Conservation (phyloP, 495 filamentous ascomycete genomes). For the Lasiosphaeria ovina region DNA sequence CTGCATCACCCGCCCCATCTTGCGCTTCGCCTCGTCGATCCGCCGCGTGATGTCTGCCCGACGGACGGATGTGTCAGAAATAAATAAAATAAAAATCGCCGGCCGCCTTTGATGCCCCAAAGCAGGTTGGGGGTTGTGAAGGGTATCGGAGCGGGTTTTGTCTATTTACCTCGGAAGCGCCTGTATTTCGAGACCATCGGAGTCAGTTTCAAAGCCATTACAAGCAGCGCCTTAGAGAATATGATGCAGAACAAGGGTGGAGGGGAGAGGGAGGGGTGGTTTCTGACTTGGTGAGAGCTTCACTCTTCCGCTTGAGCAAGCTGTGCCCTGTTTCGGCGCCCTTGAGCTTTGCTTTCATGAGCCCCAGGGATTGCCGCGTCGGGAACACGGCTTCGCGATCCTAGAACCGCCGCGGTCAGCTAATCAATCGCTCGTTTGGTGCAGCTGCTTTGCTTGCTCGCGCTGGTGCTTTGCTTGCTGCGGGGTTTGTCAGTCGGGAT, state of each 20-base stretch:
- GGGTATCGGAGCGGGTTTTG: neutral
- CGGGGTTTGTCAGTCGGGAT: conserved; percentile 14
- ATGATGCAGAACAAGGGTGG: neutral
- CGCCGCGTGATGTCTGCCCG: conserved; percentile 88
- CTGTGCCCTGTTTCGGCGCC: conserved; percentile 88
- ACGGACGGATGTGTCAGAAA: neutral
- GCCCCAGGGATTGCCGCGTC: conserved; percentile 90
- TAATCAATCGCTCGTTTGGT: neutral
- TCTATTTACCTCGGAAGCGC: conserved; percentile 73
- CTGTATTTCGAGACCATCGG: conserved; percentile 43
- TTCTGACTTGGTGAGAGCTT: conserved; percentile 78
- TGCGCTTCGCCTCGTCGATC: conserved; percentile 98
- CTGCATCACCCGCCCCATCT: conserved; percentile 99
- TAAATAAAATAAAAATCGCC: conserved; percentile 10
- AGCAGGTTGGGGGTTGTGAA: neutral
- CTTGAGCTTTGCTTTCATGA: conserved; percentile 99
- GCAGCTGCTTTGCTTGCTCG: neutral
- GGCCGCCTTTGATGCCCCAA: neutral
- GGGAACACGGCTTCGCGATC: conserved; percentile 95
- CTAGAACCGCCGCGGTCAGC: conserved; percentile 41
- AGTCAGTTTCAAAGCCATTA: conserved; percentile 9
- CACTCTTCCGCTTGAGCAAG: conserved; percentile 87
- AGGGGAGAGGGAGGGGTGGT: neutral
- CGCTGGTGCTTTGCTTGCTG: conserved; percentile 4
- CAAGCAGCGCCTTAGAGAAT: neutral